A percentile compares a stretch with the other conserved stretches of the same genome.
These are phyloP conservation scores for Geotrichum restrictum DNA, from an alignment of 1,139 yeast genomes.

Conservation along the genomic window DNA sequence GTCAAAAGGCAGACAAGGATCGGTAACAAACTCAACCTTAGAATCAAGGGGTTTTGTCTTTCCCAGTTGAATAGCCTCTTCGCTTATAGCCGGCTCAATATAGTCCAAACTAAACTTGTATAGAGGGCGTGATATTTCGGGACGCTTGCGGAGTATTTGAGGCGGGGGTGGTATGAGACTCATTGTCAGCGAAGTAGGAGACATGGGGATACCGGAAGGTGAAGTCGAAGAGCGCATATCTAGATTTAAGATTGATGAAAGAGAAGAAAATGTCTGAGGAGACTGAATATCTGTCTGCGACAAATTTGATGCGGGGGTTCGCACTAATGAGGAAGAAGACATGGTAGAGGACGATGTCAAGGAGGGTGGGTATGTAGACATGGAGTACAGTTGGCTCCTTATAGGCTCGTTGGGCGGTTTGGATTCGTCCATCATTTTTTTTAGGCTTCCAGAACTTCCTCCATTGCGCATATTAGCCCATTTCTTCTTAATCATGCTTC, in stretches of 20 bases:
- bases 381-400: not conserved
- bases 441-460: conserved; percentile 4
- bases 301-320: not conserved
- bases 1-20: not conserved
- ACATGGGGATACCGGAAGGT: not conserved
- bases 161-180: conserved; percentile 36
- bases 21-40: not conserved
- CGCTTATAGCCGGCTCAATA: conserved; percentile 24
- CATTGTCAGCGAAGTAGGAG: conserved; percentile 29
- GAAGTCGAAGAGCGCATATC: not conserved
- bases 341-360: not conserved
- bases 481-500: conserved; percentile 4
- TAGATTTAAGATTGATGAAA: not conserved
- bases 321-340: not conserved
- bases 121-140: conserved; percentile 31
- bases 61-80: conserved; percentile 5
- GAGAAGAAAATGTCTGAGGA: not conserved
- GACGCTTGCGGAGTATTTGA: conserved; percentile 31
- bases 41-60: not conserved
- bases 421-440: conserved; percentile 5
- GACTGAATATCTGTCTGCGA: not conserved
- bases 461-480: conserved; percentile 8
- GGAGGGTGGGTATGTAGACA: conserved; percentile 4
- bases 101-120: conserved; percentile 31
- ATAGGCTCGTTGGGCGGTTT: not conserved